Base-by-base conservation (phyloP, 257 asterid genomes). In the Ehretia macrophylla region DNA sequence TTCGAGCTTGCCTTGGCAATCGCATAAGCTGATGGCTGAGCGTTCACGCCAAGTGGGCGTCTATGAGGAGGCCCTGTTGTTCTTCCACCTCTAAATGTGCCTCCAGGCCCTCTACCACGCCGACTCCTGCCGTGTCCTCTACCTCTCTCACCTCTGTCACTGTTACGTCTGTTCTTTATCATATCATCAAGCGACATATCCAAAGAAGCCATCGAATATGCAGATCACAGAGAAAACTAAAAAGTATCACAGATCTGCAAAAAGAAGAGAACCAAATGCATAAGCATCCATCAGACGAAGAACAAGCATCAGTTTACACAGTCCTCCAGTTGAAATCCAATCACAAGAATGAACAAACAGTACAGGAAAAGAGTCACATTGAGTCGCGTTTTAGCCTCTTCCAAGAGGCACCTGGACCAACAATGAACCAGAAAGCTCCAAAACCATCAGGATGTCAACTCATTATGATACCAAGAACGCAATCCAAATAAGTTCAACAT, bases 1-100 rank as follows among this genome's bases (percentile, higher is more conserved):
- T 75, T 77, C 62, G 78, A 74, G 97, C 99, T 92, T 92, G 99
- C 99, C 99, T 92, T 92, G 77, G 96, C 87, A 75, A 88, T 88
- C 10, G 81, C 42, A 65, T 58, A 75, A 49, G 95, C 75, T 52
- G 97, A 83, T 6, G 87, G 78, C 12, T 83, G 86, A 59, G 81
- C 54, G 69, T 83, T 87, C 32, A 91, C 84, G 35, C 98, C 95
- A 20, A 92, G 96, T 6, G 84, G 87, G 56, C 77, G 76, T 79
- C 95, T 79, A 51, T 77, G 83, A 61, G 87, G 82, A 66, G 86
- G 79, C 20, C 91, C 95, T 23, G 76, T 70, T 22, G 79, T 64
- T 70, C 94, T 86, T 66, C 95, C 97, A 22, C 96, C 96, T 66
- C 96, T 74, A 66, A 69, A 73, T 49, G 89, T 44, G 67, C 85